A percentile compares a stretch with the other conserved stretches of the same genome.
Conservation (phyloP, 2,329 filamentous ascomycete species). For the Fusarium gaditjirri region DNA sequence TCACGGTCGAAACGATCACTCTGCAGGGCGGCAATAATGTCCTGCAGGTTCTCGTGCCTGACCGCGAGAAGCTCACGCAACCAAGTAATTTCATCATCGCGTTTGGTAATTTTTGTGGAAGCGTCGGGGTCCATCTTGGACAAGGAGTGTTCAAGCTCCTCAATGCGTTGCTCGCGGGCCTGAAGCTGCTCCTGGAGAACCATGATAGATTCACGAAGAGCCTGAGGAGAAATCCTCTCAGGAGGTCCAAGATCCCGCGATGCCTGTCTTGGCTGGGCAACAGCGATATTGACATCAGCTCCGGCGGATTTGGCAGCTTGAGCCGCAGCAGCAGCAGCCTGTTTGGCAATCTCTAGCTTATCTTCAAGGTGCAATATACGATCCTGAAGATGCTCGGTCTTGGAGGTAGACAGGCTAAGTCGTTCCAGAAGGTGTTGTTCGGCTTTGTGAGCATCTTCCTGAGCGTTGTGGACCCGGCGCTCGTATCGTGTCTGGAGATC, state of each 20-base stretch:
- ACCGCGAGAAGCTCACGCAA: conserved; percentile 92
- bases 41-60: conserved; percentile 88
- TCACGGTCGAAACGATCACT: conserved; percentile 80
- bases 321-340: conserved; percentile 85
- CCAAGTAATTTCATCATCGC: conserved; percentile 94
- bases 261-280: conserved; percentile 36
- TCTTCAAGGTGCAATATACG: conserved; percentile 87
- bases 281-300: conserved; percentile 49
- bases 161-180: conserved; percentile 89
- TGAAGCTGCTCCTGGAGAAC: conserved; percentile 97
- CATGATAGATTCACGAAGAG: conserved; percentile 93
- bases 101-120: conserved; percentile 84
- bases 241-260: conserved; percentile 64
- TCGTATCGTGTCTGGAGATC: conserved; percentile 81
- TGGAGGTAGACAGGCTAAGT: conserved; percentile 83
- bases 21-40: conserved; percentile 85
- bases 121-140: conserved; percentile 79
- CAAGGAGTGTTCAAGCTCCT: conserved; percentile 81
- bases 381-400: conserved; percentile 86
- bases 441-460: conserved; percentile 83
- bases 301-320: conserved; percentile 74
- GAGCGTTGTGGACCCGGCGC: conserved; percentile 75
- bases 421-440: conserved; percentile 85
- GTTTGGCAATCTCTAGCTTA: conserved; percentile 88
- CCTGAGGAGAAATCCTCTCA: conserved; percentile 93